Evolutionary conservation across 2,329 filamentous ascomycete genomes (phyloP).

Genomic region (Nectriaceae sp.): DNA sequence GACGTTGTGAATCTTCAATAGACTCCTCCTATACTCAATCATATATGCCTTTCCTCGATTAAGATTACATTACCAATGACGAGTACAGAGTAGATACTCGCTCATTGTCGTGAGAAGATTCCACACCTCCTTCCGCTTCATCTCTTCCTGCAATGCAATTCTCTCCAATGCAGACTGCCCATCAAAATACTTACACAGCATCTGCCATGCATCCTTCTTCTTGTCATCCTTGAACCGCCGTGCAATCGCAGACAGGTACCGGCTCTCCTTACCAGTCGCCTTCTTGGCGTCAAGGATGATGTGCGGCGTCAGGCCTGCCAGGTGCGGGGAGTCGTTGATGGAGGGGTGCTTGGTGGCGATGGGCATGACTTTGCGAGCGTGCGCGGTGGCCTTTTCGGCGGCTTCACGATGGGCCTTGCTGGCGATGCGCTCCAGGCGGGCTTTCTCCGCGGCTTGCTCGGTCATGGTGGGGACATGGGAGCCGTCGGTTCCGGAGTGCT

Average conservation of each 20-base stretch:
- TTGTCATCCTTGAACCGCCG: constrained; percentile 56
- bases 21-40: constrained; percentile 1
- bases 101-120: constrained; percentile 64
- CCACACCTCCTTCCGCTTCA: constrained; percentile 84
- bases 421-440: constrained; percentile 61
- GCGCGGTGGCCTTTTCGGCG: constrained; percentile 57
- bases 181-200: constrained; percentile 84
- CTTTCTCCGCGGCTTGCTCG: constrained; percentile 60
- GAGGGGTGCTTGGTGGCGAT: constrained; percentile 56
- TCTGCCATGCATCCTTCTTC: constrained; percentile 68
- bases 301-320: constrained; percentile 60
- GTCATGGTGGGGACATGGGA: constrained; percentile 42
- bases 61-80: constrained; percentile 61
- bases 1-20: neutral
- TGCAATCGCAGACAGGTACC: constrained; percentile 66
- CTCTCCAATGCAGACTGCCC: constrained; percentile 83
- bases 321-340: constrained; percentile 57
- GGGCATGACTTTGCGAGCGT: constrained; percentile 53
- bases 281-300: constrained; percentile 78
- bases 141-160: constrained; percentile 79
- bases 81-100: constrained; percentile 66
- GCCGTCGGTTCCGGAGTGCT: constrained; percentile 23
- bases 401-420: constrained; percentile 56
- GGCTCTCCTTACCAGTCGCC: constrained; percentile 74
- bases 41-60: constrained; percentile 8